Evolutionary conservation across 164 flowering plant genomes (phyloP).

Genomic region (Umbellularia californica): DNA sequence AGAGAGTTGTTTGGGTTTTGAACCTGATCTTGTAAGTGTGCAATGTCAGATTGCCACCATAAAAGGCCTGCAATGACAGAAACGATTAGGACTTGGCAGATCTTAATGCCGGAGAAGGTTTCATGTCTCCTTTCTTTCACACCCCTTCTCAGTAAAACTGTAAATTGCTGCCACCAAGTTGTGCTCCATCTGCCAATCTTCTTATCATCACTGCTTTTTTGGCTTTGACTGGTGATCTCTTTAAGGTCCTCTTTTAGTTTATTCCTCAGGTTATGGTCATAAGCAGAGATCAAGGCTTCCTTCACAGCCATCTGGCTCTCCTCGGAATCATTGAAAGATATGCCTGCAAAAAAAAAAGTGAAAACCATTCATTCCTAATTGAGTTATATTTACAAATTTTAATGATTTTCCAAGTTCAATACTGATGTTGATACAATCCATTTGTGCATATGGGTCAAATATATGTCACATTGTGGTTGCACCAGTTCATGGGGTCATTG

Average conservation of each 20-base stretch:
- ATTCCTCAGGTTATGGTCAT: background rate
- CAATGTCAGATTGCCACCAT: slow-evolving; percentile 19
- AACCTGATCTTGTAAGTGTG: slow-evolving; percentile 32
- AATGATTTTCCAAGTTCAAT: too few relatives aligned
- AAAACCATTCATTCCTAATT: too few relatives aligned
- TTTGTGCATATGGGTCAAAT: too few relatives aligned
- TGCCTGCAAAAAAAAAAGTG: background rate
- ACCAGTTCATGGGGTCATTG: too few relatives aligned
- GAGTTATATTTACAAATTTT: too few relatives aligned
- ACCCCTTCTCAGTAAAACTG: slow-evolving; percentile 7
- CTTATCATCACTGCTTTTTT: slow-evolving; percentile 1
- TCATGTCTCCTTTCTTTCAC: slow-evolving; percentile 13
- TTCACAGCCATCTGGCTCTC: slow-evolving; percentile 10
- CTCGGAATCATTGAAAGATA: slow-evolving; percentile 13
- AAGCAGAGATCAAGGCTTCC: slow-evolving; percentile 4
- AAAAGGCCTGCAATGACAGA: slow-evolving; percentile 5
- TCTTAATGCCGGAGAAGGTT: slow-evolving; percentile 9
- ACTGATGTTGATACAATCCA: too few relatives aligned
- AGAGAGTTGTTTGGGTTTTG: background rate
- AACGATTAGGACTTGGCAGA: slow-evolving; percentile 8
- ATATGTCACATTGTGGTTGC: too few relatives aligned
- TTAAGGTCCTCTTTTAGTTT: background rate
- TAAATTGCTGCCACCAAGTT: slow-evolving; percentile 18
- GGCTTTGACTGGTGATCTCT: background rate
- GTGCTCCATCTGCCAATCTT: slow-evolving; percentile 38